phyloP scores from a whole-genome alignment of 2,329 filamentous ascomycete species.

The Periconia sp. region DNA sequence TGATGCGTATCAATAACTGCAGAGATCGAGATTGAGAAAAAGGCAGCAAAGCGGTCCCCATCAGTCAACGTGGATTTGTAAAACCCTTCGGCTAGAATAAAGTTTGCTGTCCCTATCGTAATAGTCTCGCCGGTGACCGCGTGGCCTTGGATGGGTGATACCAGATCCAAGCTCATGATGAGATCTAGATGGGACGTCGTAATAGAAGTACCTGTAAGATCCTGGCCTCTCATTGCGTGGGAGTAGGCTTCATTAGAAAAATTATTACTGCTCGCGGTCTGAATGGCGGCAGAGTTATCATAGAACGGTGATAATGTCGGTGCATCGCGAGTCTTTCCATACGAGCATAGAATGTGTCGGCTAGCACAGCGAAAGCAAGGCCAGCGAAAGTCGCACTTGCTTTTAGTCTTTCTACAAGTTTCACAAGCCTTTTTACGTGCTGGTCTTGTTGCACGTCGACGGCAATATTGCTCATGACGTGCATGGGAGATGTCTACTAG shows the following conservation, averaged over 20 bases:
- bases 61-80: not conserved
- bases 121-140: not conserved
- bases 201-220: not conserved
- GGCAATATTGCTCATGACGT: slow-evolving; percentile 1
- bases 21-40: not conserved
- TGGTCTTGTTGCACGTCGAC: not conserved
- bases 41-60: not conserved
- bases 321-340: not conserved
- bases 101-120: not conserved
- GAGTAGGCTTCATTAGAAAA: too few species aligned
- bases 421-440: not conserved
- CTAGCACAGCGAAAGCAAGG: slow-evolving; percentile 1
- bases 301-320: not conserved
- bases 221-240: too few species aligned
- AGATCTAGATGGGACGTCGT: not conserved
- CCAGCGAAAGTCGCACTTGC: not conserved
- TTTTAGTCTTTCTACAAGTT: slow-evolving; percentile 1
- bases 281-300: not conserved
- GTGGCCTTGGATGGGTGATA: not conserved
- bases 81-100: not conserved
- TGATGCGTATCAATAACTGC: not conserved
- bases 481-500: not conserved
- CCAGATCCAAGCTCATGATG: not conserved
- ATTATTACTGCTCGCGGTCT: not conserved
- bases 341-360: not conserved